A percentile compares a stretch with the other conserved stretches of the same genome.
These are phyloP conservation scores for Phytophthora constricta DNA, from an alignment of 352 stramenopile genomes.

Conservation along the genomic window DNA sequence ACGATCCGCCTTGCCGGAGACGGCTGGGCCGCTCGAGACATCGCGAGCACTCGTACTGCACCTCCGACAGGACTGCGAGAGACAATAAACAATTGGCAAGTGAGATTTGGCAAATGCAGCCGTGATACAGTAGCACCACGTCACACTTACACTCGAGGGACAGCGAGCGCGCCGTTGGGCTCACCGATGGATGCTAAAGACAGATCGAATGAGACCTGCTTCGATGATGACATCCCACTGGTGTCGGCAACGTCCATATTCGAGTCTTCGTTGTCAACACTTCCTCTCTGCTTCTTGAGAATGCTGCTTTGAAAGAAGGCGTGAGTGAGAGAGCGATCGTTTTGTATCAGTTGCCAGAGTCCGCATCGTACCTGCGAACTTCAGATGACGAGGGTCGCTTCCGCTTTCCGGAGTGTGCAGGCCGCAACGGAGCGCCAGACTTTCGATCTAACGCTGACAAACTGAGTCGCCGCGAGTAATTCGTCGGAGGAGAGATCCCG, in stretches of 20 bases:
- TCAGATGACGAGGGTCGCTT: constrained; percentile 39
- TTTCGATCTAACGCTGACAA: constrained; percentile 34
- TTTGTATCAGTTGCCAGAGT: too few species aligned
- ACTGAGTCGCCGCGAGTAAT: constrained; percentile 43
- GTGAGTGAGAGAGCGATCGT: neutral
- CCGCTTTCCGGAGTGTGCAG: constrained; percentile 20
- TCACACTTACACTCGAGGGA: constrained; percentile 48
- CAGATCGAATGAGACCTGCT: constrained; percentile 78
- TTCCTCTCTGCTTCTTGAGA: constrained; percentile 67
- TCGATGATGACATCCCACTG: constrained; percentile 22
- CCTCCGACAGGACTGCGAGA: constrained; percentile 30
- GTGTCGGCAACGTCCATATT: constrained; percentile 7
- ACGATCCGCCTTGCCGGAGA: constrained; percentile 35
- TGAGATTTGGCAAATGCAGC: too few species aligned
- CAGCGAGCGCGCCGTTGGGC: constrained; percentile 29
- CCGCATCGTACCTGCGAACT: constrained; percentile 53
- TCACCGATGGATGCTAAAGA: constrained; percentile 28
- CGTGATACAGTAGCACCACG: neutral
- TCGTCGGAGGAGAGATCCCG: constrained; percentile 43
- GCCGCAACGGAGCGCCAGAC: neutral
- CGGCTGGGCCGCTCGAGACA: constrained; percentile 31
- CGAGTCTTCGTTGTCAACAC: constrained; percentile 8
- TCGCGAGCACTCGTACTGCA: constrained; percentile 49
- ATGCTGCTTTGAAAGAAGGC: constrained; percentile 45
- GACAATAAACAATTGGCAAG: constrained; percentile 8